A percentile compares a stretch with the other conserved stretches of the same genome.
phyloP scores from a whole-genome alignment of 768 basidiomycete species.

The Rhizopogon roseolus region DNA sequence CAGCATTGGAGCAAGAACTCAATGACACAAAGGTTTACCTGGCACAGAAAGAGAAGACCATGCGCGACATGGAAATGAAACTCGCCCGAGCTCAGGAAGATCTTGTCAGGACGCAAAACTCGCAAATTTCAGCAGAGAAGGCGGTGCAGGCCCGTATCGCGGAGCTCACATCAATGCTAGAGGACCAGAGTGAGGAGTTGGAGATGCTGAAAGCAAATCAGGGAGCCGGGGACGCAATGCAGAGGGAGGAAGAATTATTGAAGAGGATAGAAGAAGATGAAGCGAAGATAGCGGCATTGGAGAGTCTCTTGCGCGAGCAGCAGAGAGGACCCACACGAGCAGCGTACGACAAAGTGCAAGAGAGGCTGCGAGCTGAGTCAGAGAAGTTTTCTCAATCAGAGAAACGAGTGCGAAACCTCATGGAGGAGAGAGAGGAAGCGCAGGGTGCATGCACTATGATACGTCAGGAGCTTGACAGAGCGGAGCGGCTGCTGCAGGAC shows the following conservation, averaged over 20 bases:
- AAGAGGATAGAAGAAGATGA: conserved; percentile 71
- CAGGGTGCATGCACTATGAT: conserved; percentile 38
- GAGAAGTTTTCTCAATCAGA: conserved; percentile 37
- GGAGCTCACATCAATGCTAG: conserved; percentile 38
- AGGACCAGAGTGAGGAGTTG: conserved; percentile 60
- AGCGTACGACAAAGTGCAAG: conserved; percentile 37
- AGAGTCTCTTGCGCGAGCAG: conserved; percentile 41
- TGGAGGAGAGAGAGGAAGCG: conserved; percentile 50
- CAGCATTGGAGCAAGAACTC: conserved; percentile 53
- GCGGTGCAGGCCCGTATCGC: conserved; percentile 38
- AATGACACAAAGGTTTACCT: conserved; percentile 40
- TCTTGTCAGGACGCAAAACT: conserved; percentile 51
- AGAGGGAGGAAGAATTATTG: conserved; percentile 57
- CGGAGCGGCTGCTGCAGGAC: conserved; percentile 14
- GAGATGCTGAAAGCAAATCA: conserved; percentile 33
- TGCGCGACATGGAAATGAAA: conserved; percentile 41
- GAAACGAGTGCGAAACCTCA: conserved; percentile 38
- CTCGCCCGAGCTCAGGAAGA: conserved; percentile 44
- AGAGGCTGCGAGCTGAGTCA: conserved; percentile 37
- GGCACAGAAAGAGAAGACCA: conserved; percentile 38
- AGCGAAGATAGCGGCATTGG: conserved; percentile 56
- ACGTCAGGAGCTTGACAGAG: conserved; percentile 26
- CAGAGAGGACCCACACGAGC: conserved; percentile 27
- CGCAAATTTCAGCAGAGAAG: conserved; percentile 51
- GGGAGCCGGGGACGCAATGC: conserved; percentile 31